These are phyloP conservation scores for Chaetomium globosum DNA, from an alignment of 2,329 filamentous ascomycete species.

Conservation along the genomic window DNA sequence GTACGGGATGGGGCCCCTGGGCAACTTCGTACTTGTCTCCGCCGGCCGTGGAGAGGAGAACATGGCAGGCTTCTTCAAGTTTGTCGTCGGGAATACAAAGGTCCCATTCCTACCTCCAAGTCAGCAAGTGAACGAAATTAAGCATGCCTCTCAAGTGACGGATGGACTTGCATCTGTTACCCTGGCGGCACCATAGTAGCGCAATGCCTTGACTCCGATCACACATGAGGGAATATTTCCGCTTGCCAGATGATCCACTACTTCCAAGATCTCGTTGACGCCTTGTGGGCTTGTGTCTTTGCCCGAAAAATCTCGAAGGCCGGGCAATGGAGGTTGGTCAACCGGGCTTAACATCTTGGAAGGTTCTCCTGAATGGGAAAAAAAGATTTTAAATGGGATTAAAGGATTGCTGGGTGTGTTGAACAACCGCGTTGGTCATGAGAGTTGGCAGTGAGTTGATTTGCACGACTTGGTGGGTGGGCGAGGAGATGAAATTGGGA, in stretches of 20 bases:
- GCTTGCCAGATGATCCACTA: background rate
- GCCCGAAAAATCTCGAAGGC: background rate
- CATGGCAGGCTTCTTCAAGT: background rate
- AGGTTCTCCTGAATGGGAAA: background rate
- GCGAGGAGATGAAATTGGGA: background rate
- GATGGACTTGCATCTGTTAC: slow-evolving; percentile 8
- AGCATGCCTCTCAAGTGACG: background rate
- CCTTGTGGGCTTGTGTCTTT: background rate
- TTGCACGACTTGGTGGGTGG: background rate
- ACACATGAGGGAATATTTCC: slow-evolving; percentile 11
- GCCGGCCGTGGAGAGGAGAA: background rate
- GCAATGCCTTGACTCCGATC: slow-evolving; percentile 11
- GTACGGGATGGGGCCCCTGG: background rate
- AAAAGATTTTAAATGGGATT: background rate
- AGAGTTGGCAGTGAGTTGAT: background rate
- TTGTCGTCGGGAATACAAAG: slow-evolving; percentile 12
- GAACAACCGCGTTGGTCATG: background rate
- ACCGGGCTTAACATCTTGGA: background rate
- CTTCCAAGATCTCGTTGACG: background rate
- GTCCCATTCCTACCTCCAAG: slow-evolving; percentile 14
- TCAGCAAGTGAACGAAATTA: background rate
- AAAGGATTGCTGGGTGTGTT: no score
- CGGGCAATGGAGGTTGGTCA: background rate
- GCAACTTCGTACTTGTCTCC: slow-evolving; percentile 8
- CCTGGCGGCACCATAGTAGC: slow-evolving; percentile 9